Conservation (phyloP, 179 eudicot genomes). For the Vitellaria paradoxa region DNA sequence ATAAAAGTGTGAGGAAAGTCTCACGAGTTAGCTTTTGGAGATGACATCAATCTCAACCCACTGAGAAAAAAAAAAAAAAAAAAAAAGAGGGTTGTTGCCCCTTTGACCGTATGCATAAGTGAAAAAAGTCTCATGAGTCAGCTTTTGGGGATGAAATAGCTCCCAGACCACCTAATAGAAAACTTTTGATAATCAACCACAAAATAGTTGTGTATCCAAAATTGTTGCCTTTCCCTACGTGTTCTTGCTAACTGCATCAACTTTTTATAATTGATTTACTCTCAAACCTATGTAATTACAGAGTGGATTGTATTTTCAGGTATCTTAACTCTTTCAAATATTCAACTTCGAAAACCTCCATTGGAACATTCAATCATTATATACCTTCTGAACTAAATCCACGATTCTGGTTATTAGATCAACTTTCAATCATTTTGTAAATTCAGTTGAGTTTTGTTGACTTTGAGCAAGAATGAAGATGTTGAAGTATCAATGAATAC, state of each 20-base stretch:
- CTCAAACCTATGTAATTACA: background rate
- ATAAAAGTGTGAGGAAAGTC: too few relatives aligned
- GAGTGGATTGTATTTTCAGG: background rate
- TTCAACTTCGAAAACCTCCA: background rate
- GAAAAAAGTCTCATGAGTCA: too few relatives aligned
- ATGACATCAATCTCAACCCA: too few relatives aligned
- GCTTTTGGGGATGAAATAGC: too few relatives aligned
- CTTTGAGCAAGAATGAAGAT: background rate
- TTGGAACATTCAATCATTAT: background rate
- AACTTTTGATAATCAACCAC: background rate
- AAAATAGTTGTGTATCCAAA: background rate
- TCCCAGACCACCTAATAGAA: too few relatives aligned
- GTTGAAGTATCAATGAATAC: background rate
- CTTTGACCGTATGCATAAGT: too few relatives aligned
- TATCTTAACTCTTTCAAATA: background rate
- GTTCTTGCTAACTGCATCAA: background rate
- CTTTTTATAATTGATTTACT: background rate
- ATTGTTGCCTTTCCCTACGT: background rate
- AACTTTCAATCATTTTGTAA: background rate
- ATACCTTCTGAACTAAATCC: background rate
- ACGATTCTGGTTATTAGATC: background rate
- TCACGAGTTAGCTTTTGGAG: too few relatives aligned
- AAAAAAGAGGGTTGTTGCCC: too few relatives aligned
- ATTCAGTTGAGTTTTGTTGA: background rate
- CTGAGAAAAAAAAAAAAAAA: too few relatives aligned